Evolutionary conservation across 306 rosid species (phyloP), one percentile per base, ranked within the genome.

Genomic region (Abrus precatorius): DNA sequence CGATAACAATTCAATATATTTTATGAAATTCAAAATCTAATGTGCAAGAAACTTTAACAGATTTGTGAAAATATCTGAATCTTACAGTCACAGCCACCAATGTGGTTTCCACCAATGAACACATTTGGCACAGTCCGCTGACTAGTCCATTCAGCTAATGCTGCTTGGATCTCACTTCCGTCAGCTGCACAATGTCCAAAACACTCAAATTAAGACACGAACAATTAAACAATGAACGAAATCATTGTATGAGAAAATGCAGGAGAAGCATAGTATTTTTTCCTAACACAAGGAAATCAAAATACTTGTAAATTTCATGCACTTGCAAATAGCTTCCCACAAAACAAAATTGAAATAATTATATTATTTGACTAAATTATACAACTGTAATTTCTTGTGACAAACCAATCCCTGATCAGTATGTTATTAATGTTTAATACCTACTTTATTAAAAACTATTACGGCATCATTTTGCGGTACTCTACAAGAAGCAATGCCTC

Each of bases 81-180:
- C 91, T 86, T 90, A 95, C 99, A 0, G 64, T 95, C 98, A 33
- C 97, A 95, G 82, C 99, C 99, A 69, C 98, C 99, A 43, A 95
- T 89, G 72, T 95, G 99, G 34, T 90, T 89, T 77, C 98, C 98
- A 2, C 88, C 94, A 4, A 95, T 89, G 71, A 95, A 95, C 48
- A 95, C 99, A 89, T 93, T 93, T 47, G 99, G 99, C 80, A 95
- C 99, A 5, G 99, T 90, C 50, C 86, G 57, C 80, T 87, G 98
- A 56, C 91, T 93, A 7, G 97, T 91, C 93, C 89, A 88, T 89
- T 90, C 85, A 8, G 36, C 75, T 41, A 95, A 78, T 57, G 97
- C 98, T 8, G 88, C 65, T 81, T 93, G 97, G 80, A 93, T 61
- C 29, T 90, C 84, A 47, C 75, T 60, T 71, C 99, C 99, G 85